Percentiles rank a stretch among this genome's conserved stretches.
phyloP scores from a whole-genome alignment of 1,284 basidiomycete genomes.

The Inonotus obliquus region DNA sequence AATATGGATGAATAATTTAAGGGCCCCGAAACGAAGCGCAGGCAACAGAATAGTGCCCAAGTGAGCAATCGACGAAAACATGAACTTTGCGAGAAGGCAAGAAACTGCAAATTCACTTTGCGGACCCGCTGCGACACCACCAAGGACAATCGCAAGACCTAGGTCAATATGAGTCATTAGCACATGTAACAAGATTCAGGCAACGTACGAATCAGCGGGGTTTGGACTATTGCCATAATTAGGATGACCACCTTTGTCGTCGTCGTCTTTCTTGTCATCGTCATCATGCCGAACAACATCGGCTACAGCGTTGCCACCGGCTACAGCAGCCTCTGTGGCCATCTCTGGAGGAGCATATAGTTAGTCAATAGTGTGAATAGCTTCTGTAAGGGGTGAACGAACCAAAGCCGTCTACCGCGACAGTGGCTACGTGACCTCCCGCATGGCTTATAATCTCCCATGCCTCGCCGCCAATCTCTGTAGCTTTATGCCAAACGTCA shows the following conservation, averaged over 20 bases:
- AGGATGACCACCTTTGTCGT: too few relatives aligned
- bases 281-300: not conserved
- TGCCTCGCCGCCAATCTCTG: slow-evolving; percentile 40
- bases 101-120: not conserved
- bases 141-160: slow-evolving; percentile 39
- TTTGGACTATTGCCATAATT: too few relatives aligned
- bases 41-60: not conserved
- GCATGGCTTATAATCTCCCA: slow-evolving; percentile 39
- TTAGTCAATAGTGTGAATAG: not conserved
- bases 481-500: not conserved
- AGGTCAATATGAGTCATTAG: slow-evolving; percentile 27
- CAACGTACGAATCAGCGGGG: slow-evolving; percentile 1
- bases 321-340: slow-evolving; percentile 46
- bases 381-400: not conserved
- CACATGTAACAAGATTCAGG: not conserved
- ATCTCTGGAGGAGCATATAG: slow-evolving; percentile 28
- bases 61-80: not conserved
- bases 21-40: not conserved
- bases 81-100: not conserved
- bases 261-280: not conserved
- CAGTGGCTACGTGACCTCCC: slow-evolving; percentile 50
- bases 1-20: not conserved
- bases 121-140: slow-evolving; percentile 34
- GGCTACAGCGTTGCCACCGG: slow-evolving; percentile 21
- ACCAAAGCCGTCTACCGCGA: slow-evolving; percentile 38